phyloP scores from a whole-genome alignment of 2,329 filamentous ascomycete species.

The Aspergillus sp. region DNA sequence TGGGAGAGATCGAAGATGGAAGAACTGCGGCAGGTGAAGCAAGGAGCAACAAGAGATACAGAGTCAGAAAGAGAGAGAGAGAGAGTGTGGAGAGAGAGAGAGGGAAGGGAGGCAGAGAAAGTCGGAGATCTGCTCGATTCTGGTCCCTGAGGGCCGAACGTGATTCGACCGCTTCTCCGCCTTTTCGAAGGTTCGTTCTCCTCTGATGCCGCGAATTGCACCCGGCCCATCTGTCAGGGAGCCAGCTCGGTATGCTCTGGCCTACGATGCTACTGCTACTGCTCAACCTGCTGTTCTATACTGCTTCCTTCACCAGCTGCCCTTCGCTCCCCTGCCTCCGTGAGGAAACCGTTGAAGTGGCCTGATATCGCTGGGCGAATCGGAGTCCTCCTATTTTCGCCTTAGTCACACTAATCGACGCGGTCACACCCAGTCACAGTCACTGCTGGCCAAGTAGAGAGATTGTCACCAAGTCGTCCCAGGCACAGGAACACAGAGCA shows the following conservation, averaged over 20 bases:
- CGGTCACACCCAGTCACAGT: too few species aligned
- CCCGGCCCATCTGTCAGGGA: slow-evolving; percentile 3
- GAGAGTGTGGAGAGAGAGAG: slow-evolving; percentile 11
- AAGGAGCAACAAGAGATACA: slow-evolving; percentile 6
- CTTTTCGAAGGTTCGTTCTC: neutral
- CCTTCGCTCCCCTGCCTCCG: neutral
- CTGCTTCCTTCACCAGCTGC: neutral
- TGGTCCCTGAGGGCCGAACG: slow-evolving; percentile 8
- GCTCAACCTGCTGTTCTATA: neutral
- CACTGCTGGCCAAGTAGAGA: too few species aligned
- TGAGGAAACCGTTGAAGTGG: slow-evolving; percentile 10
- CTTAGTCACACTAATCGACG: slow-evolving; percentile 19
- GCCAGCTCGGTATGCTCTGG: neutral
- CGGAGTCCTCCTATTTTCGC: slow-evolving; percentile 27
- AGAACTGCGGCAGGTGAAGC: neutral
- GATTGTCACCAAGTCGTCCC: too few species aligned
- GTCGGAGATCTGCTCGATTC: slow-evolving; percentile 3
- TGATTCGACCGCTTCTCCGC: slow-evolving; percentile 20
- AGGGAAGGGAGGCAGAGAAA: slow-evolving; percentile 9
- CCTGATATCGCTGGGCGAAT: slow-evolving; percentile 24
- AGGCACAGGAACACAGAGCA: too few species aligned
- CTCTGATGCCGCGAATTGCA: slow-evolving; percentile 9
- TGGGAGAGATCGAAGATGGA: neutral
- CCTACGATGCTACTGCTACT: neutral
- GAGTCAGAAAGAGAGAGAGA: slow-evolving; percentile 4